Base-by-base conservation (phyloP, 2,329 filamentous ascomycete species). In the Aspergillus aculeatinus region DNA sequence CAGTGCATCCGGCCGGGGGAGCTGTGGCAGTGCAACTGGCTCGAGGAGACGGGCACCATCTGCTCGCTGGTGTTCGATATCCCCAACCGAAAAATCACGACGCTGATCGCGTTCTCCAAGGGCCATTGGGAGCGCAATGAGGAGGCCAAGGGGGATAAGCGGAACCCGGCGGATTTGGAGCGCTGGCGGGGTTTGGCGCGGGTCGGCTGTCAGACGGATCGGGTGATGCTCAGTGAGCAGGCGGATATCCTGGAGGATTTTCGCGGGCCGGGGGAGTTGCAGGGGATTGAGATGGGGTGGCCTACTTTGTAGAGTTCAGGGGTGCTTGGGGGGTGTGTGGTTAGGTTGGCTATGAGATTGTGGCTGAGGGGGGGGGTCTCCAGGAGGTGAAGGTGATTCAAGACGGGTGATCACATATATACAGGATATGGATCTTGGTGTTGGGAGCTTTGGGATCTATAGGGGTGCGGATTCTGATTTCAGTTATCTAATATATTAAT, bases 11-110 rank as follows among this genome's bases (percentile, higher is more conserved):
- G 84, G 0, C 80, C 82, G 0, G 82, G 82, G 1, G 84, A 86
- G 68, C 67, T 86, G 0, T 86, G 84, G 84, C 84, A 87, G 65
- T 80, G 82, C 63, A 86, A 83, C 60, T 87, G 83, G 83, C 78
- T 87, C 1, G 83, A 86, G 60, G 84, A 87, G 70, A 87, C 84
- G 0, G 84, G 83, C 0, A 86, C 83, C 0, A 77, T 86, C 1
- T 81, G 80, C 57, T 85, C 81, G 1, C 69, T 84, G 0, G 82
- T 86, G 1, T 86, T 83, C 63, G 83, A 86, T 60, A 85, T 87
- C 44, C 67, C 73, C 0, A 70, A 77, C 6, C 72, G 76, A 56
- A 80, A 72, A 23, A 79, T 87, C 48, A 83, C 80, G 0, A 84
- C 83, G 0, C 65, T 86, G 64, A 67, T 87, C 5, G 81, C 75